These are phyloP conservation scores for Ogataea ramenticola DNA, from an alignment of 805 yeast genomes.

Conservation along the genomic window DNA sequence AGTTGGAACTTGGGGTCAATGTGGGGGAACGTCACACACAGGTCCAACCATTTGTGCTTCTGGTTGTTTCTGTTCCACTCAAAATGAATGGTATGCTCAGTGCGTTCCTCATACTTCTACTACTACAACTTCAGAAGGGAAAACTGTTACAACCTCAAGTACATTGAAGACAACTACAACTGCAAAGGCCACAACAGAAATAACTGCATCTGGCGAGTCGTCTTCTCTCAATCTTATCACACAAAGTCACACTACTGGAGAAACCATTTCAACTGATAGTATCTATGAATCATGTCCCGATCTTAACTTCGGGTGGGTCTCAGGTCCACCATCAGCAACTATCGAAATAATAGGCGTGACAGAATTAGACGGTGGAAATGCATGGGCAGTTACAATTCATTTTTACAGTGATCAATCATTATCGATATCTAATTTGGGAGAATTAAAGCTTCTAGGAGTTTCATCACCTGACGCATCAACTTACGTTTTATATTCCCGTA, in stretches of 20 bases:
- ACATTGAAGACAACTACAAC: background rate
- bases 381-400: constrained; percentile 1
- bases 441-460: constrained; percentile 16
- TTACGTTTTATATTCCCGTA: constrained; percentile 12
- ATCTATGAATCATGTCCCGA: background rate
- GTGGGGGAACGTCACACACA: constrained; percentile 13
- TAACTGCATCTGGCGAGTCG: no score
- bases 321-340: constrained; percentile 5
- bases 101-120: constrained; percentile 6
- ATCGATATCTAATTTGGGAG: constrained; percentile 5
- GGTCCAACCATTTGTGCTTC: constrained; percentile 12
- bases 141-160: no score
- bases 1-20: constrained; percentile 10
- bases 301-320: background rate
- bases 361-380: background rate
- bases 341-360: constrained; percentile 1
- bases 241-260: background rate
- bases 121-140: background rate
- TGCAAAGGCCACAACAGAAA: background rate
- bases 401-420: constrained; percentile 1
- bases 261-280: background rate
- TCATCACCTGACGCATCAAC: constrained; percentile 15
- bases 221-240: background rate
- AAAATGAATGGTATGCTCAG: constrained; percentile 15
- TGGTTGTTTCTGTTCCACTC: constrained; percentile 12